Conservation (phyloP, 345 rosid genomes). For the Eucalyptus cloeziana region DNA sequence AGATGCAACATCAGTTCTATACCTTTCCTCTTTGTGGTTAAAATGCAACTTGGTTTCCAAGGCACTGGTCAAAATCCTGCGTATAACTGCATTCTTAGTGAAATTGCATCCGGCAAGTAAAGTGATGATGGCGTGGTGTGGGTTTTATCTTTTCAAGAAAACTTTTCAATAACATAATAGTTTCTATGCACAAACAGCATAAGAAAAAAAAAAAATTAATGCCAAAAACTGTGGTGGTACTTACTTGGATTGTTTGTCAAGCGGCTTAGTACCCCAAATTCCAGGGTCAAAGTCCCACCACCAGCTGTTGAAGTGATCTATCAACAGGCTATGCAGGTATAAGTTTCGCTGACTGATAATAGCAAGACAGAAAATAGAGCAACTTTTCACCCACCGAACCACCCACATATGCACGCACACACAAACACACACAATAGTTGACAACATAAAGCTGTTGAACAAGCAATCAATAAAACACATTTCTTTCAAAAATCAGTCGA, state of each 20-base stretch:
- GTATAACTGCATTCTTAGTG: not conserved
- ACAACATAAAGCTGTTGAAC: not conserved
- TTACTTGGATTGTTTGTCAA: conserved; percentile 93
- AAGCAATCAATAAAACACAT: not conserved
- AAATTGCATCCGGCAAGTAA: not conserved
- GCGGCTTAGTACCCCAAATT: conserved; percentile 87
- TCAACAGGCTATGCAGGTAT: not conserved
- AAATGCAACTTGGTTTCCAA: not conserved
- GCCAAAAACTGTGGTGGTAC: not conserved
- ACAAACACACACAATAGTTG: not conserved
- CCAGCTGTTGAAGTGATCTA: conserved; percentile 99
- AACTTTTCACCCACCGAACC: not conserved
- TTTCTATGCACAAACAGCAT: not conserved
- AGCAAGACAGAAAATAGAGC: not conserved
- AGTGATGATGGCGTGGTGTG: not conserved
- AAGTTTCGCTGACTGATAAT: not conserved
- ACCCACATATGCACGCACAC: not conserved
- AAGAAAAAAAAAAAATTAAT: not conserved
- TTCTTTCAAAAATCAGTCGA: not conserved
- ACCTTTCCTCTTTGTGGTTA: not conserved
- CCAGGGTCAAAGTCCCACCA: conserved; percentile 96
- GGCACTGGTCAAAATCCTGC: not conserved
- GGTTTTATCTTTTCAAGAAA: not conserved
- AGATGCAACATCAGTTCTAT: not conserved
- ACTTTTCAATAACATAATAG: not conserved